Evolutionary conservation across 306 rosid species (phyloP), one percentile per base, ranked within the genome.

Genomic region (Prunus fruticosa): DNA sequence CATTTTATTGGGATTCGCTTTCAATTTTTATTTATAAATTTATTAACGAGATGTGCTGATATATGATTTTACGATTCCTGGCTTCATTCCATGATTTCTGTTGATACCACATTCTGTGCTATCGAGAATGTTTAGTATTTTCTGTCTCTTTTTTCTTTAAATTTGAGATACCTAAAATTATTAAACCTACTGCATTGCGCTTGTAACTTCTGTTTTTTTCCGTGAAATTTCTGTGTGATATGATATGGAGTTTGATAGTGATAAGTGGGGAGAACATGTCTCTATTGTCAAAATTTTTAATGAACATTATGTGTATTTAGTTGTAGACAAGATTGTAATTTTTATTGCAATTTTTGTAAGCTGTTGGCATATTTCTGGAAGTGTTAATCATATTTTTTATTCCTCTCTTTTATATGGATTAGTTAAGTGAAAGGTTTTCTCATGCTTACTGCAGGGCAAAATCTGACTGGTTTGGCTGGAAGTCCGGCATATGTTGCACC

Each of bases 401-500:
- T 22, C 46, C 41, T 46, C 72, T 49, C 28, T 43, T 68, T 60
- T 45, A 3, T 76, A 50, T 22, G 8, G 54, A 41, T 56, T 66
- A 20, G 20, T 74, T 79, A 67, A 78, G 13, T 77, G 64, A 50
- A 79, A 84, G 50, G 65, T 27, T 52, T 80, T 1, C 25, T 56
- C 28, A 22, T 79, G 51, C 69, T 14, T 61, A 32, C 76, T 73
- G 69, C 93, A 96, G 99, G 99, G 80, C 99, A 92, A 81, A 85
- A 79, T 70, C 85, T 96, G 90, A 88, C 93, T 81, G 99, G 99
- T 76, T 87, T 96, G 77, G 99, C 97, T 30, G 98, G 99, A 86
- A 96, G 99, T 87, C 99, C 99, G 16, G 99, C 99, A 74, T 96
- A 96, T 85, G 99, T 96, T 49, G 98, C 99, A 73, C 99, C 99